Base-by-base conservation (phyloP, 139 green algal genomes). In the Nannochloris sp. region DNA sequence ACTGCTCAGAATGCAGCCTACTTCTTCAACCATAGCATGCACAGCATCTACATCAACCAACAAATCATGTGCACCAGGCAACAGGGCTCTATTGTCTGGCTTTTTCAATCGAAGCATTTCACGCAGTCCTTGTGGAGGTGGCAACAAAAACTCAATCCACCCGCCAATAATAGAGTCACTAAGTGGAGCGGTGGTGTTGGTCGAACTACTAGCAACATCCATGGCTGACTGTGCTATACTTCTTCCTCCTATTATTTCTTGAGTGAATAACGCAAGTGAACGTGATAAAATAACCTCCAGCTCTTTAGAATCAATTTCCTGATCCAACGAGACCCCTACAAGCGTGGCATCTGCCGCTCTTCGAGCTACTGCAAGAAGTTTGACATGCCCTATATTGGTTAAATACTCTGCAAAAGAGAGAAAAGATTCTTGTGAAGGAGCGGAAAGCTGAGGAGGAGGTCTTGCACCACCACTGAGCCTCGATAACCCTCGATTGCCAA, bases 351-450 rank as follows among this genome's bases (percentile, higher is more conserved):
- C 24, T 1, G 58, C 74, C 3, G 60, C 64, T 13, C 23, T 8
- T 57, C 54, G 68, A 47, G 69, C 13, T 44, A 44, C 6, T 13
- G 33, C 37, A 53, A 76, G 24, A 54, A 72, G 24, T 27, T 24
- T 44, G 10, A 25, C 37, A 29, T 46, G 12, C 23, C 75, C 57
- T 53, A 68, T 36, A 63, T 71, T 69, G 14, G 64, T 48, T 56
- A 83, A 39, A 60, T 69, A 75, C 45, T 83, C 75, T 1, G 78
- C 67, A 31, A 72, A 73, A 1, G 71, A 77, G 53, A 85, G 46
- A 42, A 85, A 85, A 29, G 55, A 44, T 54, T 81, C 67, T 45
- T 83, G 78, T 2, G 75, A 72, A 53, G 57, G 44, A 24, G 46
- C 33, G 6, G 65, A 81, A 54, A 69, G 42, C 13, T 1, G 56